Base-by-base conservation (phyloP, 306 rosid genomes). In the Vigna hirtella region DNA sequence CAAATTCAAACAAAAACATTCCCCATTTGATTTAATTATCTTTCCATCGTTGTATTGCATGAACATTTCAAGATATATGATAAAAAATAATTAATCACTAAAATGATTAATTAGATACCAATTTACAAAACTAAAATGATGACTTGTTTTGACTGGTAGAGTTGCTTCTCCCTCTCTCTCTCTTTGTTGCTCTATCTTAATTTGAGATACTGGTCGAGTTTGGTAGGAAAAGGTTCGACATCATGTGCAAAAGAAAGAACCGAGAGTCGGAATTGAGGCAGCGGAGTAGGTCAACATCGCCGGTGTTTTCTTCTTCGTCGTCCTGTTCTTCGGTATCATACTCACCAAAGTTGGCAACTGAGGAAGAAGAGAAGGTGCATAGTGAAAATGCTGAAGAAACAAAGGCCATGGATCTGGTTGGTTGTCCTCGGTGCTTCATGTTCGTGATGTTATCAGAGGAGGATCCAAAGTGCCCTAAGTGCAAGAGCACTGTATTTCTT, bases 381-480 rank as follows among this genome's bases (percentile, higher is more conserved):
- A 3, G 1, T 50, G 20, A 7, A 12, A 9, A 43, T 32, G 30
- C 9, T 7, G 30, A 1, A 10, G 79, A 58, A 65, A 68, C 72
- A 16, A 80, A 56, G 81, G 26, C 87, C 11, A 86, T 88, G 90
- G 65, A 22, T 72, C 82, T 89, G 1, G 88, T 76, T 16, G 94
- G 94, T 12, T 90, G 95, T 51, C 88, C 82, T 45, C 58, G 40
- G 32, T 70, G 82, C 69, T 78, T 30, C 70, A 78, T 78, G 70
- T 70, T 24, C 22, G 90, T 90, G 11, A 83, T 90, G 92, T 56
- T 85, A 58, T 86, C 92, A 0, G 74, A 83, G 7, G 75, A 45
- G 6, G 69, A 82, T 62, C 82, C 94, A 2, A 87, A 86, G 77
- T 90, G 94, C 59, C 94, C 94, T 6, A 85, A 67, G 43, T 90